Evolutionary conservation across 225 moss, liverwort and hornwort species (phyloP).

Genomic region (Ulota crispa): DNA sequence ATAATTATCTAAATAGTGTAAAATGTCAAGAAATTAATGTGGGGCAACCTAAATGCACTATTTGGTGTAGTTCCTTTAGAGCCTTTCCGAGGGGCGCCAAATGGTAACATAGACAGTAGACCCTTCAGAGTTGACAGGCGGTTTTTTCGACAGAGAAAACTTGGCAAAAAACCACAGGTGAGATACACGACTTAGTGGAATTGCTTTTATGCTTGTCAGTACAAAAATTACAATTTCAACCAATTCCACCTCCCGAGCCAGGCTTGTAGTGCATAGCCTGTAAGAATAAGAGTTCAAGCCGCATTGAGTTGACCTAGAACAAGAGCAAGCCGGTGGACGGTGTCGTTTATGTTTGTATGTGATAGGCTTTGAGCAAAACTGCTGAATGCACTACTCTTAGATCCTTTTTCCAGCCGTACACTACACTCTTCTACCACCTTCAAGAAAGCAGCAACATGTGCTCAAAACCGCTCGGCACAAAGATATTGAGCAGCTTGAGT

Average conservation of each 20-base stretch:
- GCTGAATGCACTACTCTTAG: neutral
- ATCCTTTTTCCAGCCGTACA: conserved; percentile 8
- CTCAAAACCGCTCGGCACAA: conserved; percentile 69
- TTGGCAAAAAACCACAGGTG: neutral
- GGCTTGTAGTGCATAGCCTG: neutral
- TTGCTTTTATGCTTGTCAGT: neutral
- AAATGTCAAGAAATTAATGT: no score
- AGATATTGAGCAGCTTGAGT: conserved; percentile 86
- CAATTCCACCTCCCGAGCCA: conserved; percentile 30
- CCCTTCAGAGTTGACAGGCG: neutral
- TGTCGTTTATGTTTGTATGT: neutral
- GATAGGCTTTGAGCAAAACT: conserved; percentile 18
- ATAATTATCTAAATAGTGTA: no score
- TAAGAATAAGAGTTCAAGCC: neutral
- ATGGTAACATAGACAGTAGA: neutral
- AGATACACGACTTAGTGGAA: neutral
- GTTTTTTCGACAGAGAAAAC: neutral
- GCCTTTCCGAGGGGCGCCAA: neutral
- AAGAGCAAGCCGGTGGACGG: neutral
- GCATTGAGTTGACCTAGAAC: conserved; percentile 12
- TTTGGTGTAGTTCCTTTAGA: no score
- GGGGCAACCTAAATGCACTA: no score
- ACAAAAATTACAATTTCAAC: conserved; percentile 24
- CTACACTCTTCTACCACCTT: conserved; percentile 1
- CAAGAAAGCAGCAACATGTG: neutral